Conservation (phyloP, 2,329 filamentous ascomycete species). For the Pyrenochaeta sp. region DNA sequence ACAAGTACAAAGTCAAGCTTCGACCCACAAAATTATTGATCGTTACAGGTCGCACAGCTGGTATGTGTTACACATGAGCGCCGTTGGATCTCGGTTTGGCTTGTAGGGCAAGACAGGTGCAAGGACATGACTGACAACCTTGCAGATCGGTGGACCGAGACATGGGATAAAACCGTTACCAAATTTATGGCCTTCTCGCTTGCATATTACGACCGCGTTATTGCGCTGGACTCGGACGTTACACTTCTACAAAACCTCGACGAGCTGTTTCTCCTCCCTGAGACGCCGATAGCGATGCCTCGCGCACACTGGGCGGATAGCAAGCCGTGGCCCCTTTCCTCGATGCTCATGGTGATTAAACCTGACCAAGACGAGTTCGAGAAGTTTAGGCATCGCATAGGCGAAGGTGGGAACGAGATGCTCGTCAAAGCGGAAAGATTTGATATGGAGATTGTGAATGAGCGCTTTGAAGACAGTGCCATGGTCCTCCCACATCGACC, state of each 20-base stretch:
- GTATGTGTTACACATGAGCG: slow-evolving; percentile 28
- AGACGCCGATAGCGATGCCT: slow-evolving; percentile 69
- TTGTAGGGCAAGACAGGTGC: slow-evolving; percentile 8
- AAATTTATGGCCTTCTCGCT: slow-evolving; percentile 75
- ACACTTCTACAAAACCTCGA: slow-evolving; percentile 70
- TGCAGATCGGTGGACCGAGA: slow-evolving; percentile 47
- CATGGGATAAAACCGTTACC: slow-evolving; percentile 70
- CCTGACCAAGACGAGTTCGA: slow-evolving; percentile 63
- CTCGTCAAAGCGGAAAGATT: slow-evolving; percentile 53
- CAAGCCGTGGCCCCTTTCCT: slow-evolving; percentile 62
- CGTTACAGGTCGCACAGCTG: slow-evolving; percentile 42
- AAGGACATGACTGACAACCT: slow-evolving; percentile 22
- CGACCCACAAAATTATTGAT: slow-evolving; percentile 55
- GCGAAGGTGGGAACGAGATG: slow-evolving; percentile 32
- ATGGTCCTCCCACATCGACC: slow-evolving; percentile 69
- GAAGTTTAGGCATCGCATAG: slow-evolving; percentile 40
- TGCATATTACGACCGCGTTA: slow-evolving; percentile 66
- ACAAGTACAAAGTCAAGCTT: slow-evolving; percentile 59
- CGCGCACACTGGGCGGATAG: slow-evolving; percentile 74
- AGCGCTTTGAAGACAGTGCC: slow-evolving; percentile 65
- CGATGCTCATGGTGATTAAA: slow-evolving; percentile 67
- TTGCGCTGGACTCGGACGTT: slow-evolving; percentile 69
- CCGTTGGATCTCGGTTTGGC: slow-evolving; percentile 9
- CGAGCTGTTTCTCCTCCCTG: slow-evolving; percentile 73
- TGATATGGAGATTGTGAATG: slow-evolving; percentile 74